Percentiles rank a stretch among this genome's conserved stretches.
Evolutionary conservation across 2,329 filamentous ascomycete species (phyloP).

Genomic region (Verticillium nonalfalfae): DNA sequence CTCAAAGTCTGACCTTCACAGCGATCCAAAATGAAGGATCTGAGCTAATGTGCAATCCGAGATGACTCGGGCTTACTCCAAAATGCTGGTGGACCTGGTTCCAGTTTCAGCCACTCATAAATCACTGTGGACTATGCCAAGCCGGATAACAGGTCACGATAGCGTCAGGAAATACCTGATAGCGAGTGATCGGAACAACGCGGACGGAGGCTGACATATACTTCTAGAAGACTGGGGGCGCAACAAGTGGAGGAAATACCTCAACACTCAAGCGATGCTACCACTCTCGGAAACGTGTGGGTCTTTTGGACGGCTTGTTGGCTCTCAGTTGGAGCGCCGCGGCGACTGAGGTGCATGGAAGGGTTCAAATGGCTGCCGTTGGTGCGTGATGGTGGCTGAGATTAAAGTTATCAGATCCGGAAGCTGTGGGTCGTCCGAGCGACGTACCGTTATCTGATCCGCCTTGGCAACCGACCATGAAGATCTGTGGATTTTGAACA

Average conservation of each 20-base stretch:
- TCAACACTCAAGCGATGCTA: background rate
- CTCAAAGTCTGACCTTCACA: too few species aligned
- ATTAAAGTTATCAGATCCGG: background rate
- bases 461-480: background rate
- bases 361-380: background rate
- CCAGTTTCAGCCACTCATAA: background rate
- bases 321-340: background rate
- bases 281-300: background rate
- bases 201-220: background rate
- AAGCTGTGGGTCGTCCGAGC: background rate
- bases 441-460: background rate
- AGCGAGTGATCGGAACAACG: background rate
- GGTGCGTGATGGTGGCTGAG: background rate
- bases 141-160: background rate
- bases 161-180: background rate
- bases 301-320: background rate
- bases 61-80: too few species aligned
- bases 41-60: too few species aligned
- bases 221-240: background rate
- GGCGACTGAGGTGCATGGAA: background rate
- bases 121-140: background rate
- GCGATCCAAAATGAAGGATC: too few species aligned
- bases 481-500: background rate
- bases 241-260: background rate
- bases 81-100: too few species aligned